Percentiles rank a stretch among this genome's conserved stretches.
phyloP scores from a whole-genome alignment of 441 rosid genomes.

The Erysimum cheiri region DNA sequence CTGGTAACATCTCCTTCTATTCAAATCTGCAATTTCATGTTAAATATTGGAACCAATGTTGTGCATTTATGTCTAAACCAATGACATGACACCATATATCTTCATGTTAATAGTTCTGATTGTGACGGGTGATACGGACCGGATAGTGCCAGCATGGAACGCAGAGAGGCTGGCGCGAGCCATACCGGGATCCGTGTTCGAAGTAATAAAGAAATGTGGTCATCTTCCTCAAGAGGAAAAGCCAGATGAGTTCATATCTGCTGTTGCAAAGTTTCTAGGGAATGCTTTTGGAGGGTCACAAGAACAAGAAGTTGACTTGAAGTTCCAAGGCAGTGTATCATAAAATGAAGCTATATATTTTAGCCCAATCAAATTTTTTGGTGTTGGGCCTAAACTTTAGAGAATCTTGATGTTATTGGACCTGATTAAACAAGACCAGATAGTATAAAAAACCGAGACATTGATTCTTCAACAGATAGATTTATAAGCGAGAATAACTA shows the following conservation, averaged over 20 bases:
- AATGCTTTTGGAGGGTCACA: constrained; percentile 53
- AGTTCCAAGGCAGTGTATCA: constrained; percentile 41
- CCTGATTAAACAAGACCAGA: neutral
- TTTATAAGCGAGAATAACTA: neutral
- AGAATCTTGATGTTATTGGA: constrained; percentile 15
- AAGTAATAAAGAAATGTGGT: constrained; percentile 80
- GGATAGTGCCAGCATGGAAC: constrained; percentile 91
- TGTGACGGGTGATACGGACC: constrained; percentile 79
- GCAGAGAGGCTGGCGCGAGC: constrained; percentile 74
- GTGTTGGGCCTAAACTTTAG: neutral
- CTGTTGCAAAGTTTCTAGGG: constrained; percentile 69
- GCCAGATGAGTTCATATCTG: constrained; percentile 75
- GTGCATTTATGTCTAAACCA: neutral
- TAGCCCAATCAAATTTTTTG: neutral
- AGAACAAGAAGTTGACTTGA: constrained; percentile 23
- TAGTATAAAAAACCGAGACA: neutral
- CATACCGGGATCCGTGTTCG: constrained; percentile 70
- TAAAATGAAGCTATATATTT: constrained; percentile 1
- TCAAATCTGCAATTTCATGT: neutral
- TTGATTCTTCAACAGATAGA: neutral
- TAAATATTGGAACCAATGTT: neutral
- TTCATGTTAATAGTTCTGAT: constrained; percentile 61
- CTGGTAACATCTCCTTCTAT: constrained; percentile 37
- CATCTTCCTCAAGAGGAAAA: constrained; percentile 94
- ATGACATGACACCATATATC: neutral